Percentiles rank a stretch among this genome's conserved stretches.
phyloP scores from a whole-genome alignment of 1,284 basidiomycete genomes.

The Cystobasidium slooffiae region DNA sequence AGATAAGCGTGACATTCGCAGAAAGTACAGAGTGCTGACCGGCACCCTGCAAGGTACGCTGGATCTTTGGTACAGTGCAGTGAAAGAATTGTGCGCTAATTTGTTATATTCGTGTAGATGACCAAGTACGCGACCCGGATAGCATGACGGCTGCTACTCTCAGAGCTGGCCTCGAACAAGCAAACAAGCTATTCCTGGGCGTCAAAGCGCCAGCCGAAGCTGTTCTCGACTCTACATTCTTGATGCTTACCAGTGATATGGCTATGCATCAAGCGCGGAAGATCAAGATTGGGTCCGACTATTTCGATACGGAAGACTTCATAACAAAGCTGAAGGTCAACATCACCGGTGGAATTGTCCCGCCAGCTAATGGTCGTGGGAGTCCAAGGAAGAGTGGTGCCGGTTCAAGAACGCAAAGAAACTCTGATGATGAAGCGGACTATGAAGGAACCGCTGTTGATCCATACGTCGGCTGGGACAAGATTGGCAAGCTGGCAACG shows the following conservation, averaged over 20 bases:
- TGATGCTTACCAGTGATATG: constrained; percentile 51
- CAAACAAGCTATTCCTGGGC: constrained; percentile 47
- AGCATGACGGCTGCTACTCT: constrained; percentile 47
- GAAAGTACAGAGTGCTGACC: constrained; percentile 19
- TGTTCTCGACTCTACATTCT: constrained; percentile 53
- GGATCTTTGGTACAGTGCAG: not conserved
- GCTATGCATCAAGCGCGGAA: constrained; percentile 73
- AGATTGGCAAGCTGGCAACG: constrained; percentile 71
- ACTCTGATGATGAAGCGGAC: constrained; percentile 46
- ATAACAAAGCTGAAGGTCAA: constrained; percentile 70
- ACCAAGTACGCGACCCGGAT: constrained; percentile 44
- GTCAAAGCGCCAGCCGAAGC: constrained; percentile 53
- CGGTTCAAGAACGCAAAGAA: not conserved
- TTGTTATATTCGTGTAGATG: constrained; percentile 4
- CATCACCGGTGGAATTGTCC: constrained; percentile 66
- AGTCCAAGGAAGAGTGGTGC: not conserved
- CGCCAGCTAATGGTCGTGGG: not conserved
- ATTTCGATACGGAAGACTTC: constrained; percentile 83
- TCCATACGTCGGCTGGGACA: constrained; percentile 56
- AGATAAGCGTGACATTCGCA: constrained; percentile 31
- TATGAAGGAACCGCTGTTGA: constrained; percentile 62
- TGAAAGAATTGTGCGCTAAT: not conserved
- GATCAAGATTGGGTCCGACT: constrained; percentile 78
- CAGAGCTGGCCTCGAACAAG: constrained; percentile 24
- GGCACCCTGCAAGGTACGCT: constrained; percentile 11